Base-by-base conservation (phyloP, 768 basidiomycete species). In the Thelephora ganbajun region DNA sequence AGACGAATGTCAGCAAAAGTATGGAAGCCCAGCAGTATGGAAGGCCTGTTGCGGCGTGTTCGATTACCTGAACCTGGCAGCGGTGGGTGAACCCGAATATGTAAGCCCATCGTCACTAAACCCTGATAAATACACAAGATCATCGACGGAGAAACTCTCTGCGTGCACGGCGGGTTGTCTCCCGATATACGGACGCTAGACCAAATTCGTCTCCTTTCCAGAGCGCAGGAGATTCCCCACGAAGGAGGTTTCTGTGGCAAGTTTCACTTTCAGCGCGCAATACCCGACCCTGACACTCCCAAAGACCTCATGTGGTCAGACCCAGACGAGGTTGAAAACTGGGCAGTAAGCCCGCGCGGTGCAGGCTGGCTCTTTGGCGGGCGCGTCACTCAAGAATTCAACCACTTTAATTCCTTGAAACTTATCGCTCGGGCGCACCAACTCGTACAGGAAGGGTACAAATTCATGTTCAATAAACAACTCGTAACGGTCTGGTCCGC, bases 1-100 rank as follows among this genome's bases (percentile, higher is more conserved):
- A 88, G 93, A 96, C 60, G 94, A 98, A 65, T 97, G 94, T 57
- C 92, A 96, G 64, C 90, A 91, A 64, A 98, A 97, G 63, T 98
- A 97, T 62, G 94, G 94, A 35, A 90, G 82, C 51, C 80, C 94
- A 5, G 79, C 83, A 1, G 91, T 97, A 19, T 97, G 94, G 94
- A 94, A 93, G 64, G 87, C 89, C 16, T 97, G 94, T 58, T 98
- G 94, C 67, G 82, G 77, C 48, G 93, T 97, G 18, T 98, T 98
- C 57, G 94, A 98, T 63, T 92, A 84, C 59, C 71, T 98, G 18
- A 96, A 93, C 59, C 75, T 98, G 6, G 93, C 93, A 33, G 93
- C 93, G 30, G 90, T 93, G 60, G 57, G 80, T 62, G 11, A 14
- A 33, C 14, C 48, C 12, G 37, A 14, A 18, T 23, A 30, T 35